A percentile compares a stretch with the other conserved stretches of the same genome.
Evolutionary conservation across 1,139 yeast genomes (phyloP).

Genomic region (Yamadazyma taylorii): DNA sequence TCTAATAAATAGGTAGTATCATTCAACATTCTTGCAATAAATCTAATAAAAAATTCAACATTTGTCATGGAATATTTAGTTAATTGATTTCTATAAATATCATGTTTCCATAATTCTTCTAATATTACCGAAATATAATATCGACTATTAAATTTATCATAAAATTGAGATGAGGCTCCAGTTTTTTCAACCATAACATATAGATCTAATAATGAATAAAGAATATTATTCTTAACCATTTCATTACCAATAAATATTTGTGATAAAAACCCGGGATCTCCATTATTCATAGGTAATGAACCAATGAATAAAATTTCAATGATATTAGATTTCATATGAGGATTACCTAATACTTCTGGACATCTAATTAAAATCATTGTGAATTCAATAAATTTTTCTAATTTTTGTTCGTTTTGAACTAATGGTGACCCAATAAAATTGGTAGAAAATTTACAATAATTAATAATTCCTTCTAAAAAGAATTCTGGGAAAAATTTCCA

Average conservation of each 20-base stretch:
- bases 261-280: constrained; percentile 73
- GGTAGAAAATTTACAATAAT: constrained; percentile 66
- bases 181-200: constrained; percentile 96
- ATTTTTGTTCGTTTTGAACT: constrained; percentile 48
- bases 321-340: constrained; percentile 84
- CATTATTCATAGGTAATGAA: constrained; percentile 55
- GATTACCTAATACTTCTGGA: constrained; percentile 85
- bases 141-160: constrained; percentile 91
- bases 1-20: constrained; percentile 91
- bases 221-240: constrained; percentile 61
- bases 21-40: constrained; percentile 91
- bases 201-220: constrained; percentile 82
- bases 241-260: constrained; percentile 63
- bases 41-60: constrained; percentile 82
- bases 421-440: constrained; percentile 62
- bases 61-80: constrained; percentile 62
- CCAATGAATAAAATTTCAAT: constrained; percentile 83
- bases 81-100: constrained; percentile 66
- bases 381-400: constrained; percentile 67
- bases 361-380: constrained; percentile 75
- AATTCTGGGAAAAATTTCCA: constrained; percentile 88
- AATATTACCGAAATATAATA: constrained; percentile 82
- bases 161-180: constrained; percentile 92
- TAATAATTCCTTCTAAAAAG: constrained; percentile 78
- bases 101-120: constrained; percentile 80